Percentiles rank a stretch among this genome's conserved stretches.
Conservation (phyloP, 2,329 filamentous ascomycete genomes). For the Cytospora leucostoma region DNA sequence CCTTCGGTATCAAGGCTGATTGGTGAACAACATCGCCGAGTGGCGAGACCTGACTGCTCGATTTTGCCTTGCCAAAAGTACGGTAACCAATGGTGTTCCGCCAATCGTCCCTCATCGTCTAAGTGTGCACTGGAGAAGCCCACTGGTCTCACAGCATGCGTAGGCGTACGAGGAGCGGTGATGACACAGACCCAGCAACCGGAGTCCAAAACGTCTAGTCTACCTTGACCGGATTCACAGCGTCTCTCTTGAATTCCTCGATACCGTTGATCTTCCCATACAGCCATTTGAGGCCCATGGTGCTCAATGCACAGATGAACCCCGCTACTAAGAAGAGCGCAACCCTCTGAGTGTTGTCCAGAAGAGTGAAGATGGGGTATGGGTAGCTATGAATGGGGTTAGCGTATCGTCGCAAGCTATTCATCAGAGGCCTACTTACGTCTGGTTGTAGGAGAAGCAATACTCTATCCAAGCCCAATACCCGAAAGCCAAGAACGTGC, state of each 20-base stretch:
- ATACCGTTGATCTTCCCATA: conserved; percentile 68
- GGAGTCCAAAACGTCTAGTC: conserved; percentile 24
- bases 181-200: neutral
- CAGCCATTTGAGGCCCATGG: conserved; percentile 66
- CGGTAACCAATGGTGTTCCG: neutral
- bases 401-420: neutral
- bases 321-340: conserved; percentile 71
- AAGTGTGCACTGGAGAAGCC: neutral
- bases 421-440: conserved; percentile 43
- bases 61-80: neutral
- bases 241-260: conserved; percentile 42
- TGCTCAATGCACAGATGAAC: conserved; percentile 70
- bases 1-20: neutral
- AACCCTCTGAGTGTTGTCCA: conserved; percentile 66
- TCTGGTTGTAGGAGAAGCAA: conserved; percentile 68
- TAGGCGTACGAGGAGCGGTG: neutral
- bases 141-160: neutral
- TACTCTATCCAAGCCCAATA: conserved; percentile 81
- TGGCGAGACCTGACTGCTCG: neutral
- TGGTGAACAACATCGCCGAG: neutral
- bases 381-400: conserved; percentile 62
- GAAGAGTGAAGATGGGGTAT: conserved; percentile 77
- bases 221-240: conserved; percentile 37
- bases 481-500: conserved; percentile 59
- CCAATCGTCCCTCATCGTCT: neutral